Evolutionary conservation across 164 flowering plant species (phyloP), one percentile per base, ranked within the genome.

Genomic region (Santalum album): DNA sequence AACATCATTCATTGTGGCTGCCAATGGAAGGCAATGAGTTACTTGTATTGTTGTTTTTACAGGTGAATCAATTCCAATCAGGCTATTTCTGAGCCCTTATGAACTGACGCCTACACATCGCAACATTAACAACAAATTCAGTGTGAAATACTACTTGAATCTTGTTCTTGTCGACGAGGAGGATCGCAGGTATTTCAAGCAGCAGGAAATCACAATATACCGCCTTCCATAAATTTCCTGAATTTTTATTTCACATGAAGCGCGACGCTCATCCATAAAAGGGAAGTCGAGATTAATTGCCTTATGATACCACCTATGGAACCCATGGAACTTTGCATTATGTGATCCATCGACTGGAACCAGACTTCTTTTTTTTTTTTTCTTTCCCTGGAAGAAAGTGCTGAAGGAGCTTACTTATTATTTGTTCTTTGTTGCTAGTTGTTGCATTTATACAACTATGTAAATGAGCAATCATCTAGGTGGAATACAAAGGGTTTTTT

Each of bases 111-210:
- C 51, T 3, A 49, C 51, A 22, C 51, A 49, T 24, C 51, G 51
- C 32, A 49, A 49, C 51, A 49, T 49, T 24, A 49, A 49, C 51
- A 49, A 49, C 27, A 49, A 49, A 25, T 49, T 49, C 32, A 49
- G 32, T 49, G 51, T 49, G 0, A 49, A 49, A 27, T 49, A 49
- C 27, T 49, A 49, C 16, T 49, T 49, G 27, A 49, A 49, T 27
- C 51, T 49, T 23, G 51, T 49, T 23, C 32, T 49, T 23, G 51
- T 49, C 7, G 51, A 49, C 17, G 51, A 49, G 23, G 51, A 49
- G 27, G 51, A 49, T 27, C 26, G 51, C 12, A 14, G 51, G n/a
- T 49, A 49, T 17, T 49, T 49, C 27, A 49, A 49, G 27, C 51
- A 49, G 32, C 51, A 49, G 51, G 51, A 49, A 25, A 49, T 49